Evolutionary conservation across 208 protist genomes (phyloP), one percentile per base, ranked within the genome.

Genomic region (Porcisia deanei): DNA sequence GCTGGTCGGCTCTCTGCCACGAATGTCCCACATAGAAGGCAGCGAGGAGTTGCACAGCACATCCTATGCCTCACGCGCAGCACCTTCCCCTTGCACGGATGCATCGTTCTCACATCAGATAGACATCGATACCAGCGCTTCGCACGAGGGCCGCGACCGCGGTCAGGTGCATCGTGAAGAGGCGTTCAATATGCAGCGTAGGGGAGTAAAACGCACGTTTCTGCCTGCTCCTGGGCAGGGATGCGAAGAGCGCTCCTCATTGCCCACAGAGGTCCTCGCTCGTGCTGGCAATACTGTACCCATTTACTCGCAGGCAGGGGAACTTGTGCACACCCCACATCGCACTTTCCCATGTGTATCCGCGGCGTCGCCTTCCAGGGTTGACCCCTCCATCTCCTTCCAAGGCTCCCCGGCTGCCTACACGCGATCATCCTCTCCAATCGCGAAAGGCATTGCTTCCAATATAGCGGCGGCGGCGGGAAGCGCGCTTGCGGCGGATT

Each of bases 291-390:
- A 37, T 39, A 49, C 47, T 20, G 63, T 47, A 53, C 3, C 39
- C 43, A 66, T 58, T 0, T 2, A 22, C 25, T 49, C 10, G 7
- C 47, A 53, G 18, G 57, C 59, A 9, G 49, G 67, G 45, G 54
- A 43, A 25, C 34, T 65, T 49, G 64, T 49, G 18, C 69, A 52
- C 75, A 63, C 75, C 12, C 67, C 75, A n/a, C 30, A 71, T 52
- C 68, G 60, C 37, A 47, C 30, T 52, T 74, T 59, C 9, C 66
- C 66, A 57, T 49, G 18, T n/a, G 47, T 16, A 45, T 22, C 43
- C 7, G 47, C 12, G 34, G 66, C 49, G 47, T 5, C 61, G 58
- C 58, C 67, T 68, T 52, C 22, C 22, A 47, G 39, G 41, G 41
- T 30, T 47, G 41, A 22, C 41, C 41, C 63, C 18, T 39, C 37